These are phyloP conservation scores for Trichophyton simii DNA, from an alignment of 2,329 filamentous ascomycete species.

Conservation along the genomic window DNA sequence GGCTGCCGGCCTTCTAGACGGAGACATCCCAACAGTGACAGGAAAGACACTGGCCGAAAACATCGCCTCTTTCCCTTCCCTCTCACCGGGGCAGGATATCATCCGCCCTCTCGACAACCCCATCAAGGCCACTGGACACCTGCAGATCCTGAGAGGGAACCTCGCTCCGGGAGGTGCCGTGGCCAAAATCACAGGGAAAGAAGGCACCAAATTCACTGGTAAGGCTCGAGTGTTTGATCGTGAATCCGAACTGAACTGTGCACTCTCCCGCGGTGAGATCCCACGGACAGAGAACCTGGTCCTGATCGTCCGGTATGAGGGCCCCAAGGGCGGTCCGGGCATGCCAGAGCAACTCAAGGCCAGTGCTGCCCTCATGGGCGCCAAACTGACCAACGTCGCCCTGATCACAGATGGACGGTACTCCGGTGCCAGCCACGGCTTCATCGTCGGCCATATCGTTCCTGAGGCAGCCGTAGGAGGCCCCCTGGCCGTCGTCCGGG, in stretches of 20 bases:
- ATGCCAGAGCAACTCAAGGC: constrained; percentile 91
- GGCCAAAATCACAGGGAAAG: constrained; percentile 93
- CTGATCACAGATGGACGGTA: constrained; percentile 72
- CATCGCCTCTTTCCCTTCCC: constrained; percentile 60
- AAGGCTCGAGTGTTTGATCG: constrained; percentile 77
- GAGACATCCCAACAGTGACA: constrained; percentile 66
- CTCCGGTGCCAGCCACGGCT: constrained; percentile 68
- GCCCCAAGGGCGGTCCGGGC: constrained; percentile 81
- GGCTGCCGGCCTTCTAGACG: constrained; percentile 62
- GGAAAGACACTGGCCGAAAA: constrained; percentile 76
- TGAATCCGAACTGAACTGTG: constrained; percentile 63
- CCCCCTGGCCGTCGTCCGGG: constrained; percentile 67
- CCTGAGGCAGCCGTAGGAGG: constrained; percentile 78
- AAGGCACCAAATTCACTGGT: constrained; percentile 70
- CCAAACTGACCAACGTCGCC: constrained; percentile 72
- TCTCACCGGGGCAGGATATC: constrained; percentile 68
- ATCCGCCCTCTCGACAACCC: constrained; percentile 70
- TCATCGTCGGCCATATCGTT: constrained; percentile 86
- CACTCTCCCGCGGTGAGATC: constrained; percentile 59
- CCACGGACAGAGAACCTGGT: constrained; percentile 70
- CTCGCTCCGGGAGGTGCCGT: constrained; percentile 80
- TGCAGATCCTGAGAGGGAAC: constrained; percentile 79
- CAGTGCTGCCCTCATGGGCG: constrained; percentile 83
- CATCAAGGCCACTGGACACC: constrained; percentile 75
- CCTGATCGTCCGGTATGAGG: constrained; percentile 83